Percentiles rank a stretch among this genome's conserved stretches.
Evolutionary conservation across 139 green algal species (phyloP).

Genomic region (Tetratostichococcus sp.): DNA sequence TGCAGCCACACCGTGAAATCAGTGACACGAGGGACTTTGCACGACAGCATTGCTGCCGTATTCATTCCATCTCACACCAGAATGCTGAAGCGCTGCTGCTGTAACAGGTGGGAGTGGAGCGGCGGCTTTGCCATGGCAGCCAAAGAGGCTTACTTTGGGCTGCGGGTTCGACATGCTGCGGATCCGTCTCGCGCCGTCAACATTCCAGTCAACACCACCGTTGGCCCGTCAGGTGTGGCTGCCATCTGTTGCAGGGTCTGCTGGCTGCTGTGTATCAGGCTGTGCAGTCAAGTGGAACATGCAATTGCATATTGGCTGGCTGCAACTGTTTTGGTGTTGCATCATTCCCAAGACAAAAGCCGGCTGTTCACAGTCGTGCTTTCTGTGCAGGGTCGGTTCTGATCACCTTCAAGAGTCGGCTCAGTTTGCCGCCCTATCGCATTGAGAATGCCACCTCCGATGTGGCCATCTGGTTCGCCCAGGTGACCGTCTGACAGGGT

Average conservation of each 20-base stretch:
- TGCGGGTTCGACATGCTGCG: slow-evolving; percentile 49
- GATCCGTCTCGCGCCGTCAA: slow-evolving; percentile 54
- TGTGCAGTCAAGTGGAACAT: too few relatives aligned
- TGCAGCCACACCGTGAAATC: too few relatives aligned
- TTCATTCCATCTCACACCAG: too few relatives aligned
- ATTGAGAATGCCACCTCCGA: slow-evolving; percentile 74
- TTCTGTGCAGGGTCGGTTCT: slow-evolving; percentile 46
- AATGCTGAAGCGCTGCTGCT: too few relatives aligned
- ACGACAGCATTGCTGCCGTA: too few relatives aligned
- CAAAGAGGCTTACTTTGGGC: slow-evolving; percentile 75
- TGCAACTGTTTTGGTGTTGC: too few relatives aligned
- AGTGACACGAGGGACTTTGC: too few relatives aligned
- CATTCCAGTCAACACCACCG: slow-evolving; percentile 80
- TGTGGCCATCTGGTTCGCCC: slow-evolving; percentile 61
- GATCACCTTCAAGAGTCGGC: slow-evolving; percentile 51
- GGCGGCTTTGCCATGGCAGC: slow-evolving; percentile 67
- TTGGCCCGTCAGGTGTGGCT: slow-evolving; percentile 54
- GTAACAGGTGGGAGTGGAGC: slow-evolving; percentile 50
- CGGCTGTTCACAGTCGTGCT: too few relatives aligned
- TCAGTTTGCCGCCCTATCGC: slow-evolving; percentile 59
- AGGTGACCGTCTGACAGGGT: too few relatives aligned
- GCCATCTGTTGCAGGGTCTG: neutral
- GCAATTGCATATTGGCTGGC: too few relatives aligned
- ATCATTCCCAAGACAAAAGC: slow-evolving; percentile 36
- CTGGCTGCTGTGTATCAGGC: too few relatives aligned